Evolutionary conservation across 768 basidiomycete genomes (phyloP).

Genomic region (Cystofilobasidium ferigula): DNA sequence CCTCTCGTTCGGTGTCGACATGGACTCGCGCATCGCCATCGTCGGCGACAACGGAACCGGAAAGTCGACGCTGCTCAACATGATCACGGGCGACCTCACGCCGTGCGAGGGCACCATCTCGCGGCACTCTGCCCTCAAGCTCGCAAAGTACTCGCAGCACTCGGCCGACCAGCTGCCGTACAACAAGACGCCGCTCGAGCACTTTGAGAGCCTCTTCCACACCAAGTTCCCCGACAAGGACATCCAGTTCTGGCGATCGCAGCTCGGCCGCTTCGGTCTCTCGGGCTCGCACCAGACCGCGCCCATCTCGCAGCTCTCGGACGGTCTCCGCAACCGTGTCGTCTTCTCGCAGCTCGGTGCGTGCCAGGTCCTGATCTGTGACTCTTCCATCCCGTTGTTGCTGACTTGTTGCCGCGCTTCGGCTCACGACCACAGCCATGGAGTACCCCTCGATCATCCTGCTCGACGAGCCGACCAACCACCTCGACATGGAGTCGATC

Average conservation of each 20-base stretch:
- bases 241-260: conserved; percentile 78
- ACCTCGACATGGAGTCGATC: conserved; percentile 95
- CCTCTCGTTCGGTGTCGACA: conserved; percentile 92
- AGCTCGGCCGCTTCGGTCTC: conserved; percentile 90
- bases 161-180: conserved; percentile 97
- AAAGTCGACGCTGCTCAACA: conserved; percentile 59
- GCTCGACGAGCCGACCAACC: conserved; percentile 63
- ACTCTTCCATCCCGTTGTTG: not conserved
- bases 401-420: conserved; percentile 24
- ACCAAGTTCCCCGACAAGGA: conserved; percentile 92
- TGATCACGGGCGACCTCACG: conserved; percentile 71
- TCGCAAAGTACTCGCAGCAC: conserved; percentile 98
- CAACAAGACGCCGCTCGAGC: conserved; percentile 77
- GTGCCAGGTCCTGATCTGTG: not conserved
- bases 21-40: conserved; percentile 59
- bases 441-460: conserved; percentile 92
- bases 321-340: conserved; percentile 84
- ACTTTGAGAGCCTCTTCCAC: conserved; percentile 70
- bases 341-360: conserved; percentile 27
- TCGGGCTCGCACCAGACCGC: conserved; percentile 86
- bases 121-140: conserved; percentile 78
- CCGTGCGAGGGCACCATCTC: conserved; percentile 77
- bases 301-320: conserved; percentile 86
- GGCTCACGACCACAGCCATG: conserved; percentile 49
- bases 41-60: conserved; percentile 70